Percentiles rank a stretch among this genome's conserved stretches.
These are phyloP conservation scores for Colletotrichum tamarilloi DNA, from an alignment of 2,329 filamentous ascomycete species.

Conservation along the genomic window DNA sequence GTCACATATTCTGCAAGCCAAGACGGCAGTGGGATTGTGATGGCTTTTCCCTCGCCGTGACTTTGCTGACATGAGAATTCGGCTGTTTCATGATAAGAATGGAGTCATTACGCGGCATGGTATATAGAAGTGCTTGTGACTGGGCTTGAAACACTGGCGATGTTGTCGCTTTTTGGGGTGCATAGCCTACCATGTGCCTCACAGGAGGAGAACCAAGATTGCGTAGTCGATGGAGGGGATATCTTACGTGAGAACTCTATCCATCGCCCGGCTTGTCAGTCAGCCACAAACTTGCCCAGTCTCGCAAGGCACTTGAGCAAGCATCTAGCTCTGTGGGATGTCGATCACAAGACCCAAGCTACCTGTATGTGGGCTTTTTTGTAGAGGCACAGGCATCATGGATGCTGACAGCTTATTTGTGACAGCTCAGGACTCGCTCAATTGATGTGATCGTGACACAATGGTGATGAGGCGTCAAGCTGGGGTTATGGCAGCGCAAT, in stretches of 20 bases:
- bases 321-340: background rate
- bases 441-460: background rate
- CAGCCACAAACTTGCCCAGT: background rate
- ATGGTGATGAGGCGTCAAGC: background rate
- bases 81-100: background rate
- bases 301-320: no score
- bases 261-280: background rate
- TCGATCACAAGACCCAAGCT: background rate
- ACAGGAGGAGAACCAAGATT: background rate
- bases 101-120: background rate
- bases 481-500: no score
- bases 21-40: background rate
- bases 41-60: background rate
- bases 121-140: background rate
- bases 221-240: background rate
- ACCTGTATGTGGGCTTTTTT: background rate
- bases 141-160: background rate
- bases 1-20: background rate
- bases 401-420: background rate
- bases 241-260: slow-evolving; percentile 26
- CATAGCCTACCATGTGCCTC: slow-evolving; percentile 6
- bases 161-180: background rate
- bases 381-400: background rate
- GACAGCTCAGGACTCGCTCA: background rate
- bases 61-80: background rate